Base-by-base conservation (phyloP, 2,329 filamentous ascomycete genomes). In the Lasiodiplodia sp. region DNA sequence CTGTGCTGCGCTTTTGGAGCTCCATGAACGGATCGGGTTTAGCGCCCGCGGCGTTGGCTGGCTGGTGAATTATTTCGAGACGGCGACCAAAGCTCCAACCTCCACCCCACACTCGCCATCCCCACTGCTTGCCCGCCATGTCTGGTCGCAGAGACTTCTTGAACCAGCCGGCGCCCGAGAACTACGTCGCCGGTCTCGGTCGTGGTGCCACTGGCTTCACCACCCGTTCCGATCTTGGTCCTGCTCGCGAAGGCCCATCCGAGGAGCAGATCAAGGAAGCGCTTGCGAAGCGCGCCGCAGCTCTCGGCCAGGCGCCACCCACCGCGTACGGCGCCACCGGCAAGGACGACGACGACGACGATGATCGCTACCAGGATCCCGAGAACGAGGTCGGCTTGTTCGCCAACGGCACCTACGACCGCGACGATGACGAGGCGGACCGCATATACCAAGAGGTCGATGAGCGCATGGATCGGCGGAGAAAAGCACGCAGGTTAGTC, bases 261-360 rank as follows among this genome's bases (percentile, higher is more conserved):
- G 95, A 97, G 75, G 96, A 99, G 79, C 95, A 98, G 82, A 97
- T 99, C 83, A 97, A 98, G 80, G 96, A 97, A 80, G 94, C 93
- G 71, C 91, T 99, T 74, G 94, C 94, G 60, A 97, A 97, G 82
- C 91, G 96, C 75, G 95, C 96, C 8, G 92, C 93, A 68, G 89
- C 92, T 76, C 87, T 98, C 0, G 91, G 90, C 56, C 87, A 88
- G 71, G 88, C 90, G n/a, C 86, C 89, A 28, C 89, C 90, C 0
- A 91, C 90, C 67, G 90, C 90, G 25, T 93, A 92, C 69, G 95
- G 94, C 6, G 88, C 88, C 8, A 78, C 81, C 0, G 88, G 87
- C 65, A 87, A 90, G 68, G 91, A 92, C 75, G 91, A 92, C 60
- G 90, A 92, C 63, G 88, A 92, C 21, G 90, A 92, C 40, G 91